Base-by-base conservation (phyloP, 257 asterid species). In the Datura wrightii region DNA sequence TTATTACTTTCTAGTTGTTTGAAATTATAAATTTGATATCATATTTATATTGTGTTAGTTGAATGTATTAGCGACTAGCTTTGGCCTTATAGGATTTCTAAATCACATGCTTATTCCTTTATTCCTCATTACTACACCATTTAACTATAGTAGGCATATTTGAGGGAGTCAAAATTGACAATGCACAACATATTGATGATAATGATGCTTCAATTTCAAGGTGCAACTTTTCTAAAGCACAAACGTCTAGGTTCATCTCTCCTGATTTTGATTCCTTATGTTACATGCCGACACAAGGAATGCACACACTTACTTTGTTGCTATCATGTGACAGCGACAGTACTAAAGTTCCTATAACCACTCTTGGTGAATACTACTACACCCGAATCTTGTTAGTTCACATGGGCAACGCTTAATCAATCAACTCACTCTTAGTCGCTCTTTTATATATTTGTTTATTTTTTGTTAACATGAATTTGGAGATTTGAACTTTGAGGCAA, bases 71-170 rank as follows among this genome's bases (percentile, higher is more conserved):
- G 82, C 1, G 5, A 13, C 62, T 76, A 15, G 63, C 13, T 50
- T 76, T 74, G 80, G 62, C 46, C 63, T 76, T 76, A 0, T 31
- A 50, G 63, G 46, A 52, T 31, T 50, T 50, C 82, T 76, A 37
- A 15, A 36, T 76, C 82, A 52, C 82, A 3, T 50, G 46, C 8
- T 13, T 76, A 0, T 50, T 50, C 31, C 63, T 31, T 4, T 52
- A 44, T 31, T 46, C 8, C 63, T 14, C 31, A 31, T 31, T 52
- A 52, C 63, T 31, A 31, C 19, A 19, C 41, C 82, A 76, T 76
- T 46, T 14, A 50, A 14, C 63, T 76, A 13, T 76, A 24, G 10
- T 76, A 76, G 13, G 82, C 82, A 76, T 76, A 76, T 52, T 76
- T 76, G 82, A 48, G 81, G 81, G 63, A 50, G 5, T 76, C 31